Base-by-base conservation (phyloP, 176 grass and related monocot species). In the Oryza coarctata region DNA sequence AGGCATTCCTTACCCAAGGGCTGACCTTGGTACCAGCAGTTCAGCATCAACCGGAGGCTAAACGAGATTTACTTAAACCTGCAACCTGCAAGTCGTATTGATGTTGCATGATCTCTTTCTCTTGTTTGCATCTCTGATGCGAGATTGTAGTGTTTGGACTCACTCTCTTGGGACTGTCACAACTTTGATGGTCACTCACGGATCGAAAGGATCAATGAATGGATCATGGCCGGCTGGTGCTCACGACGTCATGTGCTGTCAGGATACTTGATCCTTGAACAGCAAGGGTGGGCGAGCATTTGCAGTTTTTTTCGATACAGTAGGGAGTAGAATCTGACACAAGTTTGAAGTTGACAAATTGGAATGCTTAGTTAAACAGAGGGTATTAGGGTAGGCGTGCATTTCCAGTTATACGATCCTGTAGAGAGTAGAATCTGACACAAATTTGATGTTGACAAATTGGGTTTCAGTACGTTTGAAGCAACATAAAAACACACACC, bases 231-330 rank as follows among this genome's bases (percentile, higher is more conserved):
- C 67, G 28, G 41, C 32, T 71, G 52, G 32, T 64, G 71, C 66
- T 11, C 25, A 66, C 67, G 73, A 82, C 79, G 88, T 86, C 83
- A 78, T 39, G 45, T 39, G 23, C 41, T 65, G 87, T 63, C 70
- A 85, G 63, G 27, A 60, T 34, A 36, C 38, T 39, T 69, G 67
- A 67, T 86, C 47, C 83, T 31, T 74, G 79, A 50, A 30, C 9
- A 13, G 28, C 28, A 47, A 77, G 43, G 36, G 57, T 8, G 22
- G 23, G 6, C 30, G n/a, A 7, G n/a, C 9, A 8, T 68, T 60
- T 25, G 18, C 55, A 23, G 50, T 52, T 52, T 22, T 43, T 73
- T 77, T 60, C 40, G 81, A 77, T 28, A 6, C 57, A 57, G 14
- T 29, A 6, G 6, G 71, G 7, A 60, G 43, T 2, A 33, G 26